Percentiles rank a stretch among this genome's conserved stretches.
Conservation (phyloP, 345 rosid species). For the Acer saccharum region DNA sequence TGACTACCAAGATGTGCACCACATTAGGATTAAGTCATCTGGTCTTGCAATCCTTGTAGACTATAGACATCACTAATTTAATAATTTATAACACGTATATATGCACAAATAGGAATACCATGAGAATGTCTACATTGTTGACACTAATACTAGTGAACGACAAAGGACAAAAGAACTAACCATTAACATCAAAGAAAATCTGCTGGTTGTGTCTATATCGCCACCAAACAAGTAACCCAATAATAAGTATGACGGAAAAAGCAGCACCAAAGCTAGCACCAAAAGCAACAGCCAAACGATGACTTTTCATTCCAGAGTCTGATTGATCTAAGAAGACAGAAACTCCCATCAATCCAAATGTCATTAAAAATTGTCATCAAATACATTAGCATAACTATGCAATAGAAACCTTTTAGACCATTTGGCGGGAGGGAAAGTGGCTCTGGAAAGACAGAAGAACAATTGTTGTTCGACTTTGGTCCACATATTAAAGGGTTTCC, state of each 20-base stretch:
- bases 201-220: constrained; percentile 86
- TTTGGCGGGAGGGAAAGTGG: constrained; percentile 92
- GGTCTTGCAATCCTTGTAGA: background rate
- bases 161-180: constrained; percentile 39
- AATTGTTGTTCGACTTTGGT: constrained; percentile 59
- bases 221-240: constrained; percentile 84
- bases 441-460: constrained; percentile 88
- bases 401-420: constrained; percentile 51
- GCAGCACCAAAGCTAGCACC: constrained; percentile 89
- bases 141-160: background rate
- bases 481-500: constrained; percentile 94
- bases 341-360: constrained; percentile 16
- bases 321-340: constrained; percentile 48
- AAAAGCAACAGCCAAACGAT: constrained; percentile 75
- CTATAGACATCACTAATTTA: background rate
- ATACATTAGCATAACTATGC: background rate
- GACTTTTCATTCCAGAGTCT: constrained; percentile 55
- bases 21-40: constrained; percentile 1
- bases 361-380: constrained; percentile 1
- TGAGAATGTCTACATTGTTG: background rate
- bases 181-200: constrained; percentile 96
- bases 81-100: background rate
- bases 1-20: background rate
- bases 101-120: background rate
- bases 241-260: constrained; percentile 49